Evolutionary conservation across 306 rosid species (phyloP).

Genomic region (Corylus americana): DNA sequence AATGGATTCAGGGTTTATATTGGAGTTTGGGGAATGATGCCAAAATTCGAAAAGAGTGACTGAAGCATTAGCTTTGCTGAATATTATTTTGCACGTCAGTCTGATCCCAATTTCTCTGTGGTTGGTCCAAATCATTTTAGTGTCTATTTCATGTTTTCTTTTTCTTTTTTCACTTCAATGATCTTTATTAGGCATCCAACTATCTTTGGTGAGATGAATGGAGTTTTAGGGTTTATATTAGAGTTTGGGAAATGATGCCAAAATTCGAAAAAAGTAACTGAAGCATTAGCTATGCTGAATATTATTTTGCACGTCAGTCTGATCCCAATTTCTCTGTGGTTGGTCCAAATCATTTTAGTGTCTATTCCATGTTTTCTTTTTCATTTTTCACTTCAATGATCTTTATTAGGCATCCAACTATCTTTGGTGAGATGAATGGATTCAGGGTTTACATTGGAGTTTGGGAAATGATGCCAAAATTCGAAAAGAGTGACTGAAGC

Average conservation of each 20-base stretch:
- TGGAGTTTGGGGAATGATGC: constrained; percentile 34
- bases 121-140: background rate
- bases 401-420: too few species aligned
- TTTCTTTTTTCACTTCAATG: too few species aligned
- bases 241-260: constrained; percentile 17
- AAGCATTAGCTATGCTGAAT: constrained; percentile 21
- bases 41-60: background rate
- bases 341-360: too few species aligned
- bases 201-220: background rate
- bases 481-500: background rate
- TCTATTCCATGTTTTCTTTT: too few species aligned
- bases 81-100: constrained; percentile 38
- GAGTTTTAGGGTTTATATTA: background rate
- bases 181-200: background rate
- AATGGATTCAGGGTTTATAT: background rate
- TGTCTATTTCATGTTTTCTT: too few species aligned
- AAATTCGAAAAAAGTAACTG: background rate
- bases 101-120: constrained; percentile 18
- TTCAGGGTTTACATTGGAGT: background rate
- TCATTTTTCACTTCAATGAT: too few species aligned
- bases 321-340: constrained; percentile 3
- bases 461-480: constrained; percentile 21
- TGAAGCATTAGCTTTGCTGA: constrained; percentile 27
- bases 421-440: background rate
- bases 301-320: constrained; percentile 38